A percentile compares a stretch with the other conserved stretches of the same genome.
Evolutionary conservation across 305 asterid genomes (phyloP).

Genomic region (Petunia hybrid): DNA sequence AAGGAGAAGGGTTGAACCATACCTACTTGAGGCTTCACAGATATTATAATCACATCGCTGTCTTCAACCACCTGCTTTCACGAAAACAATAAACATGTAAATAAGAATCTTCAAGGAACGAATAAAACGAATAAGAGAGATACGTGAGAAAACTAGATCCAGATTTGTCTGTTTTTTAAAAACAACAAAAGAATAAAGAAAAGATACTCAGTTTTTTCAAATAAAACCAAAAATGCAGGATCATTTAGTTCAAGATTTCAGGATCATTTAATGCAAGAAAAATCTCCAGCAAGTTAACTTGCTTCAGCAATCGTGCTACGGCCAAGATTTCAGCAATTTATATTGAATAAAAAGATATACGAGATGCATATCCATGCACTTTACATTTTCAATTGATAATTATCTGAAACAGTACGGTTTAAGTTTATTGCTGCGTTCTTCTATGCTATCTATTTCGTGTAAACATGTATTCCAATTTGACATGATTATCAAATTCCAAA

Average conservation of each 20-base stretch:
- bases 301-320: no score
- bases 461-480: no score
- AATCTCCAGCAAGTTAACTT: background rate
- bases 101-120: slow-evolving; percentile 4
- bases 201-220: no score
- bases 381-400: no score
- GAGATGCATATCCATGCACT: no score
- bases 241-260: background rate
- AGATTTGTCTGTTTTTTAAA: background rate
- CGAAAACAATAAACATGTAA: slow-evolving; percentile 30
- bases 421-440: no score
- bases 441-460: no score
- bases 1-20: slow-evolving; percentile 35
- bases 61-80: slow-evolving; percentile 79
- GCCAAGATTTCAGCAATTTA: no score
- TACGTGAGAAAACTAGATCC: slow-evolving; percentile 12
- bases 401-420: no score
- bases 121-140: slow-evolving; percentile 25
- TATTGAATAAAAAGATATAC: no score
- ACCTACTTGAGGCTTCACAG: slow-evolving; percentile 98
- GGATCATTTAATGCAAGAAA: slow-evolving; percentile 1
- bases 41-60: slow-evolving; percentile 81
- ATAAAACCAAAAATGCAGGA: background rate
- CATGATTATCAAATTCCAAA: no score
- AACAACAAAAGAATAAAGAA: background rate